These are phyloP conservation scores for Dryas integrifolia DNA, from an alignment of 331 rosid genomes.

Conservation along the genomic window DNA sequence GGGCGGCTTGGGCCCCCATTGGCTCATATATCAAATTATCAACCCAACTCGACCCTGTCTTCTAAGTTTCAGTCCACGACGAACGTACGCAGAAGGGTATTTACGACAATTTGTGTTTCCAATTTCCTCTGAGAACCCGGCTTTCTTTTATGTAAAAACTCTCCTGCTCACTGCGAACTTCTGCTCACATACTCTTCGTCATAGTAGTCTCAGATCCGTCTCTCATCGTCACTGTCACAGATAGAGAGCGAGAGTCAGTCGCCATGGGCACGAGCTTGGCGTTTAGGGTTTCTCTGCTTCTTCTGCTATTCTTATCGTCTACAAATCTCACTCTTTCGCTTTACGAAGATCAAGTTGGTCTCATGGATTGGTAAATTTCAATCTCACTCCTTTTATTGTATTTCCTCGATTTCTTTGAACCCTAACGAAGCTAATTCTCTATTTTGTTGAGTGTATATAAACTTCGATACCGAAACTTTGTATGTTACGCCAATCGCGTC, in stretches of 20 bases:
- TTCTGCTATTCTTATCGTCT: slow-evolving; percentile 36
- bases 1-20: no score
- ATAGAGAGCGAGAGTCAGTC: slow-evolving; percentile 11
- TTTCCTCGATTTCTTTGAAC: not conserved
- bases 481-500: not conserved
- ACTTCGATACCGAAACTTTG: not conserved
- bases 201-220: slow-evolving; percentile 46
- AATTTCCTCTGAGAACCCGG: slow-evolving; percentile 12
- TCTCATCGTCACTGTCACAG: not conserved
- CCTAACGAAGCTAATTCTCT: not conserved
- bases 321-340: slow-evolving; percentile 48
- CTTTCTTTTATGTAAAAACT: not conserved
- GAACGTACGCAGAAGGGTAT: not conserved
- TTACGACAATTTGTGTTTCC: not conserved
- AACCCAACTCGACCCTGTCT: no score
- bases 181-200: slow-evolving; percentile 13
- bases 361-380: slow-evolving; percentile 80
- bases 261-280: slow-evolving; percentile 63
- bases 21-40: no score
- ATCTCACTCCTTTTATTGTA: slow-evolving; percentile 11
- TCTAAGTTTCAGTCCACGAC: no score
- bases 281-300: slow-evolving; percentile 53
- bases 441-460: not conserved
- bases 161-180: not conserved
- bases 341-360: slow-evolving; percentile 94